Percentiles rank a stretch among this genome's conserved stretches.
Evolutionary conservation across 805 yeast genomes (phyloP).

Genomic region (Wickerhamiella qilinensis): DNA sequence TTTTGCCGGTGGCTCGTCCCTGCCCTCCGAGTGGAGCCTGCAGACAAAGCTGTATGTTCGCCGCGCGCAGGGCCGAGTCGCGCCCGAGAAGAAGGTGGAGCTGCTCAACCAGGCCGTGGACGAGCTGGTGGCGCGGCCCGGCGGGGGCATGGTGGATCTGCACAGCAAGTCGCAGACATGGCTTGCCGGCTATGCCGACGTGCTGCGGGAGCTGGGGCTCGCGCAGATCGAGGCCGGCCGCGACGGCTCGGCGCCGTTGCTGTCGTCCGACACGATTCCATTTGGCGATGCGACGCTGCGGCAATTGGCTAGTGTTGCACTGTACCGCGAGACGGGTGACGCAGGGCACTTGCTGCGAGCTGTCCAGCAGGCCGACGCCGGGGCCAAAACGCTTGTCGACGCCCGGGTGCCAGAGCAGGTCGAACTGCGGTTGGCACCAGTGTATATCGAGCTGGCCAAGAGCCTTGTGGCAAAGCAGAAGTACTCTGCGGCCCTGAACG

Average conservation of each 20-base stretch:
- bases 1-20: constrained; percentile 1
- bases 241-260: constrained; percentile 16
- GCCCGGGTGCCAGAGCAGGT: constrained; percentile 2
- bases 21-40: constrained; percentile 13
- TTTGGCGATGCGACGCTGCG: constrained; percentile 15
- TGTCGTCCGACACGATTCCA: constrained; percentile 16
- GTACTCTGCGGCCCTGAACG: constrained; percentile 13
- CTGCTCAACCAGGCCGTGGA: constrained; percentile 14
- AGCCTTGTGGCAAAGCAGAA: constrained; percentile 6
- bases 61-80: constrained; percentile 5
- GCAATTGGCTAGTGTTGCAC: constrained; percentile 13
- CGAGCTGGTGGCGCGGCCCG: constrained; percentile 8
- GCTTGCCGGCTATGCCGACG: constrained; percentile 22
- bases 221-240: constrained; percentile 9
- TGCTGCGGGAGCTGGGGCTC: constrained; percentile 18
- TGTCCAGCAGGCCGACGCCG: constrained; percentile 24
- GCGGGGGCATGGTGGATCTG: constrained; percentile 12
- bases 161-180: constrained; percentile 14
- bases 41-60: constrained; percentile 9
- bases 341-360: neutral
- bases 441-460: constrained; percentile 15
- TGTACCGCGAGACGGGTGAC: constrained; percentile 8
- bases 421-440: constrained; percentile 5
- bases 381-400: neutral
- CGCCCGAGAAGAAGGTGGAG: constrained; percentile 6